phyloP scores from a whole-genome alignment of 192 early-diverging fungal genomes.

The Linnemannia elongata region DNA sequence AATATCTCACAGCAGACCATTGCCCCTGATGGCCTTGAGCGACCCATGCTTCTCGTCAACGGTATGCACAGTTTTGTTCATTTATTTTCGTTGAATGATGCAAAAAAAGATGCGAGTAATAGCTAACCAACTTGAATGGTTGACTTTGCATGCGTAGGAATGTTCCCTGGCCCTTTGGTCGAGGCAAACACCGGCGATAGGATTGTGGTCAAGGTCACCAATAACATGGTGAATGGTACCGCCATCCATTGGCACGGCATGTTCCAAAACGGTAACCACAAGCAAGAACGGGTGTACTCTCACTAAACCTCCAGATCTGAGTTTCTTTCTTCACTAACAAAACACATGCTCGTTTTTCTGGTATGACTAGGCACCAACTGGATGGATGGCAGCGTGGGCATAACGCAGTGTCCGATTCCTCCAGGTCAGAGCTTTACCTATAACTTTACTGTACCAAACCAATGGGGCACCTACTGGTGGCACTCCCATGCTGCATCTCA shows the following conservation, averaged over 20 bases:
- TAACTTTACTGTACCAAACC: constrained; percentile 54
- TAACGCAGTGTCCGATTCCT: constrained; percentile 60
- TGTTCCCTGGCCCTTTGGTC: constrained; percentile 63
- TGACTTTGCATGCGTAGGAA: background rate
- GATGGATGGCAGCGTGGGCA: constrained; percentile 62
- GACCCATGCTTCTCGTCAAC: constrained; percentile 74
- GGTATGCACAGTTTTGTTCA: constrained; percentile 22
- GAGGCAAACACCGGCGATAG: constrained; percentile 62
- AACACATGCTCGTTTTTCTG: background rate
- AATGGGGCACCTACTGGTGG: constrained; percentile 65
- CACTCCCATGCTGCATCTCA: constrained; percentile 59
- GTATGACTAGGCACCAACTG: constrained; percentile 43
- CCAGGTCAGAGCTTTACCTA: constrained; percentile 55
- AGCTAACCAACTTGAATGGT: background rate
- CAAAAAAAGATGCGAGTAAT: background rate
- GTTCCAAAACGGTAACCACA: constrained; percentile 57
- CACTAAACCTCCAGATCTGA: background rate
- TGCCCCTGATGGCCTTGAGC: constrained; percentile 72
- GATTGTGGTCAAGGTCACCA: constrained; percentile 62
- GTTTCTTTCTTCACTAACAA: no score
- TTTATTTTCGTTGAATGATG: background rate
- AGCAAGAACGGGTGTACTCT: background rate
- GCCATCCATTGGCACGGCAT: constrained; percentile 69
- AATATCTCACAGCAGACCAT: constrained; percentile 36
- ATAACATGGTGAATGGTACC: constrained; percentile 51